phyloP scores from a whole-genome alignment of 768 basidiomycete genomes.

The Goffeauzyma gilvescens region DNA sequence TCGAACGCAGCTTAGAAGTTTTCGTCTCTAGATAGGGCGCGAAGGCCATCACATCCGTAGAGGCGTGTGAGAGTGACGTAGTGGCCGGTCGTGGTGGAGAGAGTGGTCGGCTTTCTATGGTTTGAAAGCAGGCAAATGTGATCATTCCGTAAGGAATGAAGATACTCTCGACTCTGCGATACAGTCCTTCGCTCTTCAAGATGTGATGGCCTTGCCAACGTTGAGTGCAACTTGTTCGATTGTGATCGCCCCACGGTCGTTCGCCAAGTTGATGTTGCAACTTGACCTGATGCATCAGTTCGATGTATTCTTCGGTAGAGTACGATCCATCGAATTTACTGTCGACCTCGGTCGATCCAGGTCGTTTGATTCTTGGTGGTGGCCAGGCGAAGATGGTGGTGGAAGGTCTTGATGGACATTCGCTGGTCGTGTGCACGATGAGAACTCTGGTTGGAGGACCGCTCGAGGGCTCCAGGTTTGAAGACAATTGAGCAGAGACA shows the following conservation, averaged over 20 bases:
- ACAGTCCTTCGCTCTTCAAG: constrained; percentile 26
- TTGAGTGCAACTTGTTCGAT: constrained; percentile 28
- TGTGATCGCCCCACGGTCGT: constrained; percentile 10
- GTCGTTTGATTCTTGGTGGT: constrained; percentile 15
- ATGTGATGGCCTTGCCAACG: constrained; percentile 27
- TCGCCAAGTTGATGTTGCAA: constrained; percentile 23
- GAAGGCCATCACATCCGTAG: too few relatives aligned
- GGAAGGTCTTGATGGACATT: constrained; percentile 14
- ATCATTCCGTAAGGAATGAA: constrained; percentile 31
- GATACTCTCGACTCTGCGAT: constrained; percentile 24
- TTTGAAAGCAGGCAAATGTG: constrained; percentile 29
- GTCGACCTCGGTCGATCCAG: not conserved
- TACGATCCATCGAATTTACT: constrained; percentile 23
- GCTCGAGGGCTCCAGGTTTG: too few relatives aligned
- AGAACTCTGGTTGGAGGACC: constrained; percentile 29
- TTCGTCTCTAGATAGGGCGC: too few relatives aligned
- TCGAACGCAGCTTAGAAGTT: too few relatives aligned
- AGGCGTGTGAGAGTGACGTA: not conserved
- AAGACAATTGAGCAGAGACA: too few relatives aligned
- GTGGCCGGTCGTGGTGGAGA: not conserved
- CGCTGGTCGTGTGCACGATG: constrained; percentile 19
- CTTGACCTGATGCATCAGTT: constrained; percentile 26
- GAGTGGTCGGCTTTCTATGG: constrained; percentile 11
- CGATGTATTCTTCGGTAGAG: constrained; percentile 25
- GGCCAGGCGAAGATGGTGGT: constrained; percentile 29